Base-by-base conservation (phyloP, 1,139 yeast species). In the Citeromyces siamensis region DNA sequence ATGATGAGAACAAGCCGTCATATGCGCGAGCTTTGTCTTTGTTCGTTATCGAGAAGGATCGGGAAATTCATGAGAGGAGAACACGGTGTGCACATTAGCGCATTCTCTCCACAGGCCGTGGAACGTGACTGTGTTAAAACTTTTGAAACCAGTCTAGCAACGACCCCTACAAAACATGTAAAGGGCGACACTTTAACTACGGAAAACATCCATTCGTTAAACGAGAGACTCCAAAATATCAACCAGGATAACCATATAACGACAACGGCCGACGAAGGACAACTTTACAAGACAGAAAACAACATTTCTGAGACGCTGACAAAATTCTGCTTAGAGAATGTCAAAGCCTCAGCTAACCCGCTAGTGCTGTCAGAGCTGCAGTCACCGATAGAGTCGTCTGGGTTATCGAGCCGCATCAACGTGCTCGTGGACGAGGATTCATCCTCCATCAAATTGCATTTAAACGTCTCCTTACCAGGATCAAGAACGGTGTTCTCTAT, bases 381-480 rank as follows among this genome's bases (percentile, higher is more conserved):
- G 16, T 13, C 16, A 5, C 31, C 31, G 6, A 26, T 26, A 3
- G 31, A 8, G 31, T 6, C 31, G 12, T 14, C 12, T 6, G 31
- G 31, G 17, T 9, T 26, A 6, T 26, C 31, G 8, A 13, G 17
- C 3, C 12, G 17, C 6, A 26, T 26, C 12, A 26, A 14, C 4
- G 31, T 26, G 6, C 31, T 47, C 1, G 47, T 52, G 5, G 46
- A 47, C 33, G 54, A 52, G 34, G 55, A 50, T 19, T 47, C 52
- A 12, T 42, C 44, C 6, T 35, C 35, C 13, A 39, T 50, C 8
- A 48, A 46, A 21, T 32, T 51, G 3, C 47, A 46, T 9, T 35
- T 48, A 17, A 46, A 44, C 33, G 35, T 50, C 35, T 38, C 41
- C n/a, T 10, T 42, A n/a, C 22, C 32, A 5, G 12, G 31, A 4